Base-by-base conservation (phyloP, 148 eudicot genomes). In the Limonium bicolor region DNA sequence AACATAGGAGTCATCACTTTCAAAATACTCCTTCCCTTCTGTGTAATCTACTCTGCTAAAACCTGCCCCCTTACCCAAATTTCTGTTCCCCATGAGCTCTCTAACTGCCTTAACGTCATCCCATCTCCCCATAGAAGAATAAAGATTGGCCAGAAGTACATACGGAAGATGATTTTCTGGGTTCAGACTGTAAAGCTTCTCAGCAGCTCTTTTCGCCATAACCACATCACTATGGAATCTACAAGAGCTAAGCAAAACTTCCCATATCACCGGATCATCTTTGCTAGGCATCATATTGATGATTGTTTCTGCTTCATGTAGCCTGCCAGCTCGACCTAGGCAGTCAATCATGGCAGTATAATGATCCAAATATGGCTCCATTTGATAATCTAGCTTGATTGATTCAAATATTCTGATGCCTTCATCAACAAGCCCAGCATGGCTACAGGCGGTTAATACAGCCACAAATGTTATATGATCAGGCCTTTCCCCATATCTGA, bases 241-340 rank as follows among this genome's bases (percentile, higher is more conserved):
- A 63, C 83, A 80, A 11, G 82, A 77, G 58, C 86, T 77, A 51
- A 80, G 92, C 60, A 84, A 62, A 51, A 80, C 80, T 59, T 80
- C 82, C 95, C 90, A 84, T 34, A 80, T 41, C 59, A 77, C 64
- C 16, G 70, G 62, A 56, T 74, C 81, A 69, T 73, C 69, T 56
- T 62, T 66, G 50, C 39, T 71, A 30, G 79, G 71, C 77, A 80
- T 70, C 38, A 36, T 60, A 46, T 58, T 51, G 3, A 80, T 26
- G n/a, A 80, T 50, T 37, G 15, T 29, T 64, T 77, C 86, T n/a
- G 71, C 71, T 62, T 80, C 83, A 53, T 40, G 48, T 41, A 85
- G 68, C 55, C 86, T 65, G 50, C 83, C 82, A 62, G 83, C 92
- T 57, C 92, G 77, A 5, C 86, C 86, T 17, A 85, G 59, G 44